Evolutionary conservation across 2,329 filamentous ascomycete species (phyloP), one percentile per base, ranked within the genome.

Genomic region (Immersiporthe knoxdaviesiana): DNA sequence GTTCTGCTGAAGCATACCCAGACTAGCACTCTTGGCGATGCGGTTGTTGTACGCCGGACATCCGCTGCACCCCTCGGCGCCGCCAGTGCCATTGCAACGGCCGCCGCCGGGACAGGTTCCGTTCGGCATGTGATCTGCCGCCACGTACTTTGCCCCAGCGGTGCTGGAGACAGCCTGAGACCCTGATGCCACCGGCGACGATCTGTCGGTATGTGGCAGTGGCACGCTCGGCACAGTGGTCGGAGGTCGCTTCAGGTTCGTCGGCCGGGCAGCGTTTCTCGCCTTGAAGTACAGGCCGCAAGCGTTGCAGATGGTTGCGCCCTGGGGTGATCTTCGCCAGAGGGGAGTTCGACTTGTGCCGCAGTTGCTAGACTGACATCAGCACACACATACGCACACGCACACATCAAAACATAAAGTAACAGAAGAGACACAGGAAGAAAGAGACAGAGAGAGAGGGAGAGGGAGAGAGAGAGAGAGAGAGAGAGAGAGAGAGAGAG

Each of bases 21-120:
- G 88, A 78, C 92, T 91, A 24, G 92, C 91, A 61, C 89, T 92
- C 79, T 97, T 98, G 44, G 95, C 92, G 52, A 98, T 90, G 66
- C 96, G 89, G 77, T 99, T 99, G 84, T 99, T 99, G 84, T 93
- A 99, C 2, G 96, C 96, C 47, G 96, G 96, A 77, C 96, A 99
- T 16, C 96, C 96, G 78, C 93, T 94, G 79, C 96, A 99, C 27
- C 94, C 95, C 77, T 97, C 93, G 41, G 96, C 94, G 66, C 96
- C 96, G 59, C 96, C 96, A 30, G 96, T 98, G 62, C 96, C 96
- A 78, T 99, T 98, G 79, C 96, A 99, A 69, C 91, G 91, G 52
- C 96, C 96, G 72, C 95, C 95, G 50, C 96, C 96, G 18, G 96
- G 96, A 79, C 96, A 99, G 16, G 94, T 97, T n/a, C 96, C 96